Conservation (phyloP, 1,139 yeast genomes). For the Pneumocystis oryctolagi region DNA sequence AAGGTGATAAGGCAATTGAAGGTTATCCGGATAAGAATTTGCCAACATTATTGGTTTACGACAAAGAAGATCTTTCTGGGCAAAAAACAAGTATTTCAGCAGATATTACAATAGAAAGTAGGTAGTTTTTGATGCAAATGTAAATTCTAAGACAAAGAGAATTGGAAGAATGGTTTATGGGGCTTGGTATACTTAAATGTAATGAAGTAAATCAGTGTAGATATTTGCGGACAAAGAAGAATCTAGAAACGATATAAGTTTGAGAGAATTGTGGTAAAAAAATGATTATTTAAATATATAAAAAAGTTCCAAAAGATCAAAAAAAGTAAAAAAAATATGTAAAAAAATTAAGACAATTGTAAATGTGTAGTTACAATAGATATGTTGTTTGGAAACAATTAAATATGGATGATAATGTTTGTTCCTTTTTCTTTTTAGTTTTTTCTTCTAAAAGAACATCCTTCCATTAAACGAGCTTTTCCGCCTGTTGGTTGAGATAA, state of each 20-base stretch:
- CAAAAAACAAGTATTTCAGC: background rate
- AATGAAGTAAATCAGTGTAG: background rate
- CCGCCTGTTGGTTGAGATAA: conserved; percentile 99
- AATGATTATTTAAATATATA: background rate
- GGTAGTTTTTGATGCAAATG: background rate
- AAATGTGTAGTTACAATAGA: background rate
- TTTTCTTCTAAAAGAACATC: conserved; percentile 91
- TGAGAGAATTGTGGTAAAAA: background rate
- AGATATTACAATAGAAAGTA: background rate
- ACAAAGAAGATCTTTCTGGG: conserved; percentile 25
- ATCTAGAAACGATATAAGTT: background rate
- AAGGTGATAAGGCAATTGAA: conserved; percentile 78
- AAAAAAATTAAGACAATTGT: background rate
- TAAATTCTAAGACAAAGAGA: background rate
- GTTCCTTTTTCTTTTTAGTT: background rate
- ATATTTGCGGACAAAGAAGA: background rate
- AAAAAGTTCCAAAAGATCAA: background rate
- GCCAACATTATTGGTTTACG: conserved; percentile 77
- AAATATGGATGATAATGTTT: conserved; percentile 41
- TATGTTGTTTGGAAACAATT: conserved; percentile 1
- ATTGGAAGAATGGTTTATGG: background rate
- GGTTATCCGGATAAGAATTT: conserved; percentile 78
- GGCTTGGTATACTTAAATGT: background rate
- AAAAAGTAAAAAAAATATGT: background rate
- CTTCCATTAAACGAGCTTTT: conserved; percentile 98